These are phyloP conservation scores for Botrytis deweyae DNA, from an alignment of 2,329 filamentous ascomycete genomes.

Conservation along the genomic window DNA sequence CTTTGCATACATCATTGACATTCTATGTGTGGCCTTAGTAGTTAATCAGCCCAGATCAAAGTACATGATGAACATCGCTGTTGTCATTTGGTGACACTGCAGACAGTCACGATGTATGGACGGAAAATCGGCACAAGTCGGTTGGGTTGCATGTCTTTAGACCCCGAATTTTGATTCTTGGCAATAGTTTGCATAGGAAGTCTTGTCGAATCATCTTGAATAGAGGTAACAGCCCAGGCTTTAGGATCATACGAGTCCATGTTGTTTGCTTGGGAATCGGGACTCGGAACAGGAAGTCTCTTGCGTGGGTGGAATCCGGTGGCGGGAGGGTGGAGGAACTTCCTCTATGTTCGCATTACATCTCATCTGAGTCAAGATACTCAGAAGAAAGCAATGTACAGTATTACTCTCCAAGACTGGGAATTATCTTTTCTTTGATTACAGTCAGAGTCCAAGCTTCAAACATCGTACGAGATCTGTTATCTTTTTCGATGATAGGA, in stretches of 20 bases:
- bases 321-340: not conserved
- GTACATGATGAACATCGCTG: not conserved
- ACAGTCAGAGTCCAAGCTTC: not conserved
- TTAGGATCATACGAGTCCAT: not conserved
- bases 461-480: not conserved
- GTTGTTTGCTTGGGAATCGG: not conserved
- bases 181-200: not conserved
- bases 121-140: slow-evolving; percentile 14
- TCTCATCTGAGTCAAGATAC: not conserved
- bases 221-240: not conserved
- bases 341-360: not conserved
- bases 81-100: slow-evolving; percentile 14
- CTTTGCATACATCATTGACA: not conserved
- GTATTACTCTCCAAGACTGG: not conserved
- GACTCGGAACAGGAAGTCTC: not conserved
- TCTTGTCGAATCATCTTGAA: not conserved
- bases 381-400: not conserved
- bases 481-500: not conserved
- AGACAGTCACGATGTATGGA: not conserved
- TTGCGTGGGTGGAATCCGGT: not conserved
- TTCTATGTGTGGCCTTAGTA: not conserved
- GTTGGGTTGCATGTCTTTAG: not conserved
- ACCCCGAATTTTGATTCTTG: slow-evolving; percentile 1
- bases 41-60: not conserved
- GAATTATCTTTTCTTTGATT: not conserved